Evolutionary conservation across 768 basidiomycete species (phyloP).

Genomic region (Omphalotus guepiniiformis): DNA sequence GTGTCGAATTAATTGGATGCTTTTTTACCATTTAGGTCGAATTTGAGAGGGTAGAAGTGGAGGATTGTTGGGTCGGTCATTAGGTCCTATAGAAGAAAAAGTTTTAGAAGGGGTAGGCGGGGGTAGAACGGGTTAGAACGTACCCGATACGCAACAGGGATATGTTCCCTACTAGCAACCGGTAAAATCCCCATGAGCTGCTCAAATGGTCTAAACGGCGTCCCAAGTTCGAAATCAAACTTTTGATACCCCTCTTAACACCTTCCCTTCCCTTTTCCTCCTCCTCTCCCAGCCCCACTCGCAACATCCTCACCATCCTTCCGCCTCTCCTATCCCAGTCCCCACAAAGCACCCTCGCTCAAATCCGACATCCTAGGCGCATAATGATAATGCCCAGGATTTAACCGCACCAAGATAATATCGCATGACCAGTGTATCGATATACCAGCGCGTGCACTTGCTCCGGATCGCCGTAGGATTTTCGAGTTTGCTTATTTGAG

Average conservation of each 20-base stretch:
- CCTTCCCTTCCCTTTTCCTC: neutral
- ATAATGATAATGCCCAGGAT: constrained; percentile 98
- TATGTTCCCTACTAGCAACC: constrained; percentile 81
- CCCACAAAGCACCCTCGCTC: constrained; percentile 14
- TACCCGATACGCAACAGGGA: constrained; percentile 85
- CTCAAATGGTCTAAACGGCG: constrained; percentile 89
- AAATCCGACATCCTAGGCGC: constrained; percentile 93
- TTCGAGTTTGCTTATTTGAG: constrained; percentile 89
- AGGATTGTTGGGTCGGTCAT: constrained; percentile 80
- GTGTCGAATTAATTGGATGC: constrained; percentile 95
- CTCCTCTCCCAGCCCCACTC: no score
- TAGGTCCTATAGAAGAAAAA: constrained; percentile 56
- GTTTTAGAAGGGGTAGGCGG: neutral
- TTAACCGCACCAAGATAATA: constrained; percentile 98
- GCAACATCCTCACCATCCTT: no score
- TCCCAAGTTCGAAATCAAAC: constrained; percentile 86
- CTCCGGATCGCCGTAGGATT: constrained; percentile 64
- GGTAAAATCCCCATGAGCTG: constrained; percentile 99
- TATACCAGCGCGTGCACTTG: constrained; percentile 68
- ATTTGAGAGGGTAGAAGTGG: constrained; percentile 91
- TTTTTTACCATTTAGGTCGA: constrained; percentile 98
- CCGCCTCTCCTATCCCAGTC: no score
- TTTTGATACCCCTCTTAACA: constrained; percentile 64
- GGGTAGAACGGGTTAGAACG: constrained; percentile 14
- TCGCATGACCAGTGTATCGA: constrained; percentile 95